Conservation (phyloP, 495 filamentous ascomycete genomes). For the Sordaria brevicollis region DNA sequence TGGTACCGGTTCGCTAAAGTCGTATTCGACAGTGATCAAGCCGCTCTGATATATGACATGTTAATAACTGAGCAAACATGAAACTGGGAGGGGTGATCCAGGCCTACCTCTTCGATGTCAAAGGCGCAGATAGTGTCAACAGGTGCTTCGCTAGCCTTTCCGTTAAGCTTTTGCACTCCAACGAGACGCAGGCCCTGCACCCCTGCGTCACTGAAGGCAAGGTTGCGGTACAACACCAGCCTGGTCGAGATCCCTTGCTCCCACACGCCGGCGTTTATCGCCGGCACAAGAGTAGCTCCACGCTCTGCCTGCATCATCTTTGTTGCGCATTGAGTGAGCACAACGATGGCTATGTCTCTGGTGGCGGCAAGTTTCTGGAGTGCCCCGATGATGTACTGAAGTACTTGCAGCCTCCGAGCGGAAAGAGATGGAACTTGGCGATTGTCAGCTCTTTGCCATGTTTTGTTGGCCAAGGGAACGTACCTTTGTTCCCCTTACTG, state of each 20-base stretch:
- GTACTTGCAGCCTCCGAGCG: constrained; percentile 30
- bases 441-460: background rate
- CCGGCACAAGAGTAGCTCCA: constrained; percentile 58
- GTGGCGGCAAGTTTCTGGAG: constrained; percentile 61
- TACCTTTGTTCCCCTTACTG: constrained; percentile 16
- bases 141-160: constrained; percentile 16
- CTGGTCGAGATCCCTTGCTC: constrained; percentile 56
- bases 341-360: constrained; percentile 53
- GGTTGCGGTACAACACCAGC: constrained; percentile 64
- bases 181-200: constrained; percentile 25
- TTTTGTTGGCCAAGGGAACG: background rate
- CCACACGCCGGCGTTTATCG: constrained; percentile 58
- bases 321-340: constrained; percentile 63
- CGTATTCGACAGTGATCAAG: constrained; percentile 14
- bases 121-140: constrained; percentile 30
- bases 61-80: constrained; percentile 13
- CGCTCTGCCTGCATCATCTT: constrained; percentile 52
- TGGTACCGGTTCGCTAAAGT: constrained; percentile 14
- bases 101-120: constrained; percentile 26
- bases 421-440: constrained; percentile 22
- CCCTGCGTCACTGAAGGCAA: constrained; percentile 21
- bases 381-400: constrained; percentile 35
- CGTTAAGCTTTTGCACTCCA: constrained; percentile 36
- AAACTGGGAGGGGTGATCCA: background rate
- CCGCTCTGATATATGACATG: constrained; percentile 9